Evolutionary conservation across 2,329 filamentous ascomycete genomes (phyloP).

Genomic region (Reticulascus tulasneorum): DNA sequence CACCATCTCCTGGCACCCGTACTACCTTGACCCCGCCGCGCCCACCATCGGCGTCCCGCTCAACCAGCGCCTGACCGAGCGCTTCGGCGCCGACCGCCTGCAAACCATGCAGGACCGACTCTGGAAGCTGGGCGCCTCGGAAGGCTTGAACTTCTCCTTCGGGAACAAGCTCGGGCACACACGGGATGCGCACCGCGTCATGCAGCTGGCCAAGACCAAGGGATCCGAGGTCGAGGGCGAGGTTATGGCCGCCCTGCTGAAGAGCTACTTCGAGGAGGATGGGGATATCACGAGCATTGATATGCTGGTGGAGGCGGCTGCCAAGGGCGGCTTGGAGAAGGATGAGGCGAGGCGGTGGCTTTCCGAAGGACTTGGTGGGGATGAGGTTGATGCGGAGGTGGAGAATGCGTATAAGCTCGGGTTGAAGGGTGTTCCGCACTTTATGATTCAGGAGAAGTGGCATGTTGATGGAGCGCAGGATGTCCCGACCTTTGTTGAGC

Average conservation of each 20-base stretch:
- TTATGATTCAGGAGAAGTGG: slow-evolving; percentile 65
- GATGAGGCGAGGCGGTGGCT: slow-evolving; percentile 52
- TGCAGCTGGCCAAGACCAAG: slow-evolving; percentile 61
- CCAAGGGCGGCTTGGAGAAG: slow-evolving; percentile 49
- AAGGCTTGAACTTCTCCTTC: slow-evolving; percentile 72
- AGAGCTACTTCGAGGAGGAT: slow-evolving; percentile 61
- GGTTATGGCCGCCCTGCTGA: slow-evolving; percentile 61
- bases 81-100: slow-evolving; percentile 63
- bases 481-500: slow-evolving; percentile 58
- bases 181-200: slow-evolving; percentile 71
- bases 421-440: slow-evolving; percentile 69
- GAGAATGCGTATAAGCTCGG: slow-evolving; percentile 44
- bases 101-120: slow-evolving; percentile 56
- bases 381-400: slow-evolving; percentile 55
- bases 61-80: slow-evolving; percentile 49
- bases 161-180: slow-evolving; percentile 71
- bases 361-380: slow-evolving; percentile 48
- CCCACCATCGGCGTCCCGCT: slow-evolving; percentile 40
- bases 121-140: slow-evolving; percentile 50
- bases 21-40: slow-evolving; percentile 71
- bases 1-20: slow-evolving; percentile 70
- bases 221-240: slow-evolving; percentile 50
- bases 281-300: slow-evolving; percentile 58
- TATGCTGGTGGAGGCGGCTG: slow-evolving; percentile 48
- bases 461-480: slow-evolving; percentile 71